phyloP scores from a whole-genome alignment of 1,284 basidiomycete genomes.

The Meira miltonrushii region DNA sequence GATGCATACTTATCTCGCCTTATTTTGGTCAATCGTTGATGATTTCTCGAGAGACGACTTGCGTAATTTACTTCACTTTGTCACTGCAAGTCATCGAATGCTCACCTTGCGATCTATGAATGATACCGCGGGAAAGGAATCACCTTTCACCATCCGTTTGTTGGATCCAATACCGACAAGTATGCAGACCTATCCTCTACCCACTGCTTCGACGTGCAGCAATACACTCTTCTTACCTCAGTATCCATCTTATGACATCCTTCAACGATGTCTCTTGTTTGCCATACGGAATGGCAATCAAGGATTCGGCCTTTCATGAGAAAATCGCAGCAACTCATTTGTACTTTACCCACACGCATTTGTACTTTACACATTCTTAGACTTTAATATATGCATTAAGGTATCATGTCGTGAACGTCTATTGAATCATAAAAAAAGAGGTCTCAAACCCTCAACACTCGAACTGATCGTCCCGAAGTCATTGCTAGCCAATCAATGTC shows the following conservation, averaged over 20 bases:
- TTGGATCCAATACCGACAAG: background rate
- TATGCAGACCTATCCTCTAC: background rate
- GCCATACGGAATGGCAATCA: background rate
- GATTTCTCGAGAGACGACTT: background rate
- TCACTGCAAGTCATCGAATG: slow-evolving; percentile 8
- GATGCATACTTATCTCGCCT: background rate
- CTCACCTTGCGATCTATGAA: background rate
- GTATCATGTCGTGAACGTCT: background rate
- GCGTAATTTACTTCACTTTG: background rate
- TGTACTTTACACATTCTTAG: background rate
- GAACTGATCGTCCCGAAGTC: slow-evolving; percentile 19
- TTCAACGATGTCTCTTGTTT: background rate
- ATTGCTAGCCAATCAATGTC: slow-evolving; percentile 29
- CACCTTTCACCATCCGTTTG: background rate
- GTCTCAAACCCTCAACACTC: slow-evolving; percentile 24
- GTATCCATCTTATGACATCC: background rate
- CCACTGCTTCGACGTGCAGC: slow-evolving; percentile 3
- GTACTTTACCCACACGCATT: background rate
- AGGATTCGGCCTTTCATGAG: slow-evolving; percentile 1
- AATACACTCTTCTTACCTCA: slow-evolving; percentile 9
- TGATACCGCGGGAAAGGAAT: background rate
- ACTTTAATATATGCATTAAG: background rate
- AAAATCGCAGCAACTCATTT: background rate
- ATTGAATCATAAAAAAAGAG: background rate
- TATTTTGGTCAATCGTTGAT: background rate